Evolutionary conservation across 2,329 filamentous ascomycete species (phyloP).

Genomic region (Fusarium sp.): DNA sequence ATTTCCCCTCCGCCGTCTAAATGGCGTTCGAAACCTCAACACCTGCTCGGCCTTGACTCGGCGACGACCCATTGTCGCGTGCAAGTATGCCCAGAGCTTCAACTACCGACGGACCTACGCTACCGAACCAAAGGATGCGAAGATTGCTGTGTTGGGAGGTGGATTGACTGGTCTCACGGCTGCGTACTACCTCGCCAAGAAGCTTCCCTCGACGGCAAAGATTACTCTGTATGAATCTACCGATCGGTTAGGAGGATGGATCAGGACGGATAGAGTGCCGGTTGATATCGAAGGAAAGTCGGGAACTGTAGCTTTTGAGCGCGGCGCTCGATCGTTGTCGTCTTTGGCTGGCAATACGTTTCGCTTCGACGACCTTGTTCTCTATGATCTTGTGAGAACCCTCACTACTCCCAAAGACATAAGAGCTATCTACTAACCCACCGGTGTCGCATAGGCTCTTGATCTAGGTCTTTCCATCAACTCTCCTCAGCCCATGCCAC

Average conservation of each 20-base stretch:
- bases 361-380: slow-evolving; percentile 73
- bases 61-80: slow-evolving; percentile 24
- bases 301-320: slow-evolving; percentile 80
- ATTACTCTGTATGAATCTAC: slow-evolving; percentile 87
- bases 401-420: not conserved
- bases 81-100: slow-evolving; percentile 5
- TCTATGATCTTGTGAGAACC: slow-evolving; percentile 77
- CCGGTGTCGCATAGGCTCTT: slow-evolving; percentile 50
- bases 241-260: slow-evolving; percentile 84
- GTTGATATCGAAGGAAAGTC: slow-evolving; percentile 70
- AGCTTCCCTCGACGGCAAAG: slow-evolving; percentile 73
- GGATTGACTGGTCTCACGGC: slow-evolving; percentile 86
- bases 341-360: slow-evolving; percentile 60
- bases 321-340: slow-evolving; percentile 84
- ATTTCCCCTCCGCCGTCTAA: slow-evolving; percentile 31
- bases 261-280: slow-evolving; percentile 76
- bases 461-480: slow-evolving; percentile 60
- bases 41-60: slow-evolving; percentile 27
- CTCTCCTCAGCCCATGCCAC: slow-evolving; percentile 65
- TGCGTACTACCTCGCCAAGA: slow-evolving; percentile 81
- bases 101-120: slow-evolving; percentile 33
- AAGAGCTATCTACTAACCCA: slow-evolving; percentile 29
- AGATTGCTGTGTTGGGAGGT: slow-evolving; percentile 81
- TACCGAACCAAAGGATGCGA: slow-evolving; percentile 45
- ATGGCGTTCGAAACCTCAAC: slow-evolving; percentile 37